Conservation (phyloP, 495 filamentous ascomycete genomes). For the Beverwykella pulmonaria region DNA sequence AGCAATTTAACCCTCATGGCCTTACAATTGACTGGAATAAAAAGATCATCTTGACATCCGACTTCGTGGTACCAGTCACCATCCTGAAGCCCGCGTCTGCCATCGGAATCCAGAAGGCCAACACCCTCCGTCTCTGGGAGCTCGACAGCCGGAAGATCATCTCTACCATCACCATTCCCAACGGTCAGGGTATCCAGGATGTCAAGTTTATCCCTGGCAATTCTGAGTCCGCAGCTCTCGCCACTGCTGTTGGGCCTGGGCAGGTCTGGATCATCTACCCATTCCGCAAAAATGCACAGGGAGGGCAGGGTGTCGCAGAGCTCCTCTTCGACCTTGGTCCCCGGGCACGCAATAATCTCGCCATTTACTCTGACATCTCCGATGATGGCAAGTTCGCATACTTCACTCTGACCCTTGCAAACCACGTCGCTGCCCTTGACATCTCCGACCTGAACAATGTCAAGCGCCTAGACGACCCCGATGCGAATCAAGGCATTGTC, state of each 20-base stretch:
- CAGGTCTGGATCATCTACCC: slow-evolving; percentile 70
- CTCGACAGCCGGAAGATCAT: slow-evolving; percentile 56
- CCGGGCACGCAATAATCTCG: slow-evolving; percentile 58
- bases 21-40: slow-evolving; percentile 61
- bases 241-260: slow-evolving; percentile 63
- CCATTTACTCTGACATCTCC: slow-evolving; percentile 66
- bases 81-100: slow-evolving; percentile 60
- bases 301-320: slow-evolving; percentile 60
- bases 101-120: slow-evolving; percentile 53
- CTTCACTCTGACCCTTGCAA: slow-evolving; percentile 63
- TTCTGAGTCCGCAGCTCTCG: slow-evolving; percentile 60
- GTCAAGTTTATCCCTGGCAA: slow-evolving; percentile 69
- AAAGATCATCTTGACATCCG: slow-evolving; percentile 61
- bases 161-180: slow-evolving; percentile 64
- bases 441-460: slow-evolving; percentile 63
- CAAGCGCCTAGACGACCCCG: slow-evolving; percentile 62
- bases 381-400: slow-evolving; percentile 62
- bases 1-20: slow-evolving; percentile 65
- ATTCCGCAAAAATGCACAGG: slow-evolving; percentile 55
- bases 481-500: slow-evolving; percentile 60
- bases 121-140: slow-evolving; percentile 64
- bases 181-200: slow-evolving; percentile 64
- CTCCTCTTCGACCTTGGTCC: slow-evolving; percentile 61
- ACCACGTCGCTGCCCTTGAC: slow-evolving; percentile 66
- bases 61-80: slow-evolving; percentile 63